Conservation (phyloP, 148 eudicot genomes). For the Drosera capensis region DNA sequence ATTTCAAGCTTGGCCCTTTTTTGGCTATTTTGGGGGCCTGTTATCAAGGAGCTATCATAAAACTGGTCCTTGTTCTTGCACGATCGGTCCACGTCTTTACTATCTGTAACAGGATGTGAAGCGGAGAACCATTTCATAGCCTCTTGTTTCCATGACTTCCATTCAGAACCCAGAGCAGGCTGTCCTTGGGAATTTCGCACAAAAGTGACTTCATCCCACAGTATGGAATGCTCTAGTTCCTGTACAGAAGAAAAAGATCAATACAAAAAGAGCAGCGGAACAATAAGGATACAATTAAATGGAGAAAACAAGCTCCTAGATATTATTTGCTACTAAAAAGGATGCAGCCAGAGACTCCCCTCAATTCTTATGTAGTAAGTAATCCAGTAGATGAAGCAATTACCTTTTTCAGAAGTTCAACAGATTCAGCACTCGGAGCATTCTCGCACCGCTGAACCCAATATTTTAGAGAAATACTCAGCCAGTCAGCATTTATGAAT, state of each 20-base stretch:
- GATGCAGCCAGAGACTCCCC: background rate
- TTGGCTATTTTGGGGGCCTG: slow-evolving; percentile 36
- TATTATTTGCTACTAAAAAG: background rate
- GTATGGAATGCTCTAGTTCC: slow-evolving; percentile 66
- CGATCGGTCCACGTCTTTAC: slow-evolving; percentile 21
- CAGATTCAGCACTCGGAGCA: slow-evolving; percentile 65
- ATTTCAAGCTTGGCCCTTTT: slow-evolving; percentile 97
- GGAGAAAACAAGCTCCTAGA: background rate
- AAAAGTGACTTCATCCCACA: slow-evolving; percentile 56
- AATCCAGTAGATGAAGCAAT: too few relatives aligned
- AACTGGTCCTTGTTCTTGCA: slow-evolving; percentile 13
- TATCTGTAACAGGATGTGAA: slow-evolving; percentile 25
- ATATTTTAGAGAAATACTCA: slow-evolving; percentile 42
- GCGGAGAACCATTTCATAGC: slow-evolving; percentile 53
- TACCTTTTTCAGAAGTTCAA: slow-evolving; percentile 88
- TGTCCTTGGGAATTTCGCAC: slow-evolving; percentile 29
- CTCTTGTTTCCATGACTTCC: slow-evolving; percentile 76
- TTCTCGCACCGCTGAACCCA: slow-evolving; percentile 63
- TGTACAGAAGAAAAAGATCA: slow-evolving; percentile 12
- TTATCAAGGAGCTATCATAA: slow-evolving; percentile 21
- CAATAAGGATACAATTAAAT: background rate
- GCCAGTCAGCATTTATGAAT: slow-evolving; percentile 52
- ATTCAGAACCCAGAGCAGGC: slow-evolving; percentile 42
- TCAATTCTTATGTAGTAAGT: background rate
- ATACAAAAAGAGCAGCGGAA: background rate